These are phyloP conservation scores for Corylus avellana DNA, from an alignment of 306 rosid species.

Conservation along the genomic window DNA sequence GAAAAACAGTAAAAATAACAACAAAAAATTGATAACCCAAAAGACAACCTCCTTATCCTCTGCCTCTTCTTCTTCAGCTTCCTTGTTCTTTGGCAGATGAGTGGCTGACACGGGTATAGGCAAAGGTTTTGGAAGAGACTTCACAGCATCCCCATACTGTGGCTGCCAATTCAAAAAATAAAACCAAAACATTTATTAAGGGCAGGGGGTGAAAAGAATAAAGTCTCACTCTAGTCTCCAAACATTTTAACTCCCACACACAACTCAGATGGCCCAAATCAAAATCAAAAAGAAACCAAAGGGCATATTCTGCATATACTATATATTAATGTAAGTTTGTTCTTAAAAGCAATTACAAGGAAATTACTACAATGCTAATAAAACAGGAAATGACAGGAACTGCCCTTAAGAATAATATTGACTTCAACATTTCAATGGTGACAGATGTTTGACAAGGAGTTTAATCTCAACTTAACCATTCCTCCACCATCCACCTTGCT, in stretches of 20 bases:
- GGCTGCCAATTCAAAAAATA: slow-evolving; percentile 48
- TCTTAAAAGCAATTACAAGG: not conserved
- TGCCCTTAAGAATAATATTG: not conserved
- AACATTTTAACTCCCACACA: not conserved
- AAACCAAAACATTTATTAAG: not conserved
- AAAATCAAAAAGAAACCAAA: not conserved
- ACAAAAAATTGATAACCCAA: slow-evolving; percentile 7
- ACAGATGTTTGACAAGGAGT: not conserved
- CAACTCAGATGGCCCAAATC: not conserved
- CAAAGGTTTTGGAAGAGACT: slow-evolving; percentile 75
- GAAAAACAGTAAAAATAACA: not conserved
- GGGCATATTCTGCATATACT: not conserved
- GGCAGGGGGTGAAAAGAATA: not conserved
- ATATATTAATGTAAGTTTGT: not conserved
- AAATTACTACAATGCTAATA: not conserved
- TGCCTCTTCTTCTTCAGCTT: slow-evolving; percentile 45
- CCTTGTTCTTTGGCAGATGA: slow-evolving; percentile 46
- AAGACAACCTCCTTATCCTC: slow-evolving; percentile 60
- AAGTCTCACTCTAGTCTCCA: not conserved
- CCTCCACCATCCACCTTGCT: not conserved
- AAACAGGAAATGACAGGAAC: not conserved
- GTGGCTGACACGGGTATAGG: slow-evolving; percentile 49
- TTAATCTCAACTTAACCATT: not conserved
- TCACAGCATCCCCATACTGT: slow-evolving; percentile 51
- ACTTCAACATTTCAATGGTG: not conserved